phyloP scores from a whole-genome alignment of 768 basidiomycete species.

The Symmetrospora coprosmae region DNA sequence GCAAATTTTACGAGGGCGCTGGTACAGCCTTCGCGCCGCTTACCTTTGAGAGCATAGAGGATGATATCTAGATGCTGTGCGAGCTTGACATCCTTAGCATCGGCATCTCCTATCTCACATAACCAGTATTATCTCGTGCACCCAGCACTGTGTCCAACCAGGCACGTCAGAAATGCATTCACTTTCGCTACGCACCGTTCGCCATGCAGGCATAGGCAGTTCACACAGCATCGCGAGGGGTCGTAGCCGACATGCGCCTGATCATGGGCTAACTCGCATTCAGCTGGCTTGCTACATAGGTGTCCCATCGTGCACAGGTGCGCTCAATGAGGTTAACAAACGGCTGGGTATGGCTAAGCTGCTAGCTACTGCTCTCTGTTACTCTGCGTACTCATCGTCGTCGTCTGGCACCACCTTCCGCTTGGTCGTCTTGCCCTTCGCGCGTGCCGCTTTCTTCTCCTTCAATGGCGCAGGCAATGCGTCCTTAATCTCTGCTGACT shows the following conservation, averaged over 20 bases:
- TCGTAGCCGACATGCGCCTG: too few relatives aligned
- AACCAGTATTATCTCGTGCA: too few relatives aligned
- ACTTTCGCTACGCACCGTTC: too few relatives aligned
- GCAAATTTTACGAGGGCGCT: slow-evolving; percentile 86
- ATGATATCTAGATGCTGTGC: slow-evolving; percentile 54
- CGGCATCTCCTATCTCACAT: too few relatives aligned
- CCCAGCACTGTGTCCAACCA: too few relatives aligned
- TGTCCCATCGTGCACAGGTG: too few relatives aligned
- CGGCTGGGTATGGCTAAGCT: background rate
- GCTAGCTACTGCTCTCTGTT: background rate
- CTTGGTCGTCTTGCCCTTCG: background rate
- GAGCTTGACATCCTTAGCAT: too few relatives aligned
- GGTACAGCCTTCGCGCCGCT: slow-evolving; percentile 79
- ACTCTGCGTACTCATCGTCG: slow-evolving; percentile 1
- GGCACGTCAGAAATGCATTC: too few relatives aligned
- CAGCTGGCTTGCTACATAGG: too few relatives aligned
- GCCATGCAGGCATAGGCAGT: too few relatives aligned
- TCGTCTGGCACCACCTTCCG: background rate
- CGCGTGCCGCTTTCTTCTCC: background rate
- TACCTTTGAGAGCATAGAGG: slow-evolving; percentile 55
- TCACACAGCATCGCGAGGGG: too few relatives aligned
- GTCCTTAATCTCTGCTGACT: background rate
- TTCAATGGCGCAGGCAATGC: background rate
- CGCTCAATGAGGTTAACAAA: background rate
- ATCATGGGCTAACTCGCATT: too few relatives aligned